Conservation (phyloP, 2,329 filamentous ascomycete genomes). For the Trichocomaceae sp. region DNA sequence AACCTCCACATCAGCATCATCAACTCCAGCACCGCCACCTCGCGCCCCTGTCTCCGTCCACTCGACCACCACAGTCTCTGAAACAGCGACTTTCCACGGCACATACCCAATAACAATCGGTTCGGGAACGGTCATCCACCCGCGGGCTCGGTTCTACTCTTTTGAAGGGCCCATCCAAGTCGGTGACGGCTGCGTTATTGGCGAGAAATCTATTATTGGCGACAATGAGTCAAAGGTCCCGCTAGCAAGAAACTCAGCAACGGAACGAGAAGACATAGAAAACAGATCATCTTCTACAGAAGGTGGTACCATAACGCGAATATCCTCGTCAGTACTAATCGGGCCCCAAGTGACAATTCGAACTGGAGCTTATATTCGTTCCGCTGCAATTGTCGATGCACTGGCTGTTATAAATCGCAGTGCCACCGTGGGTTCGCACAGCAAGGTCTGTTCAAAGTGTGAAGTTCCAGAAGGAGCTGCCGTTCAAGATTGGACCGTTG, state of each 20-base stretch:
- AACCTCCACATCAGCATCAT: conserved; percentile 9
- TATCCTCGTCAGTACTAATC: conserved; percentile 36
- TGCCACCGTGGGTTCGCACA: conserved; percentile 47
- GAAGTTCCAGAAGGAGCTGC: conserved; percentile 52
- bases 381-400: conserved; percentile 39
- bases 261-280: background rate
- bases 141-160: conserved; percentile 72
- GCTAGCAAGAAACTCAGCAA: background rate
- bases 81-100: conserved; percentile 47
- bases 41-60: conserved; percentile 33
- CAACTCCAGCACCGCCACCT: conserved; percentile 21
- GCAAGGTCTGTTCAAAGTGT: conserved; percentile 62
- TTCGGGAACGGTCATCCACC: conserved; percentile 75
- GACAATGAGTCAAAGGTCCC: conserved; percentile 38
- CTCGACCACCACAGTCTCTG: conserved; percentile 34
- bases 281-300: conserved; percentile 8
- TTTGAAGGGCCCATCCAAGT: conserved; percentile 71
- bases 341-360: conserved; percentile 32
- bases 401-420: conserved; percentile 32
- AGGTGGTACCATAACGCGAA: conserved; percentile 21
- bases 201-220: conserved; percentile 53
- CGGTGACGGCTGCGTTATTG: conserved; percentile 73
- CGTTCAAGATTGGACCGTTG: conserved; percentile 61
- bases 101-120: conserved; percentile 72
- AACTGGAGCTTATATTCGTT: conserved; percentile 35